Conservation (phyloP, 2,329 filamentous ascomycete genomes). For the Arthroderma sp. region DNA sequence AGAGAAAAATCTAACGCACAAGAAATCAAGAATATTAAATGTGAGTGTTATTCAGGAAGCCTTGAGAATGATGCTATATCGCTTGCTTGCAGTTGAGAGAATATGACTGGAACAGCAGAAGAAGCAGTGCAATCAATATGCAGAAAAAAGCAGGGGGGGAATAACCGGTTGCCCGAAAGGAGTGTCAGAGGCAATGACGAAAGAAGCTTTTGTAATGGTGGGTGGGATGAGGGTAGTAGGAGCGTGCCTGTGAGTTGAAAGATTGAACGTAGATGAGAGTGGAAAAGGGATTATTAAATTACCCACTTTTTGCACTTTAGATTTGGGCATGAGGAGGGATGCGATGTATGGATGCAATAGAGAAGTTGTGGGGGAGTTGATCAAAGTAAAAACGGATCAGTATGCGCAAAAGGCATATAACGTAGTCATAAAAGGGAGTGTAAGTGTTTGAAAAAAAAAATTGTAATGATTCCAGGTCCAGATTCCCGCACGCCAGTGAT, state of each 20-base stretch:
- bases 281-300: neutral
- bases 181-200: neutral
- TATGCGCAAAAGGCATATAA: neutral
- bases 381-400: neutral
- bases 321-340: neutral
- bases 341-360: neutral
- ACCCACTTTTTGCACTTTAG: neutral
- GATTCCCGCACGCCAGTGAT: neutral
- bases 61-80: neutral
- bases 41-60: neutral
- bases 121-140: neutral
- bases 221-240: neutral
- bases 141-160: neutral
- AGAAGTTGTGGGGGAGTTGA: neutral
- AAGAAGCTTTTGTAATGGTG: neutral
- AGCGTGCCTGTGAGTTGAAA: neutral
- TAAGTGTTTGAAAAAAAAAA: neutral
- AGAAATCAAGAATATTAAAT: neutral
- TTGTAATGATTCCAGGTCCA: neutral
- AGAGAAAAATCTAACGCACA: neutral
- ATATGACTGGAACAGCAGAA: constrained; percentile 1
- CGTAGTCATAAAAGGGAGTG: constrained; percentile 1
- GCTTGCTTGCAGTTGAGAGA: neutral
- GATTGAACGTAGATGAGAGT: neutral
- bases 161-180: neutral